These are phyloP conservation scores for Penicillium waksmanii DNA, from an alignment of 495 filamentous ascomycete species.

Conservation along the genomic window DNA sequence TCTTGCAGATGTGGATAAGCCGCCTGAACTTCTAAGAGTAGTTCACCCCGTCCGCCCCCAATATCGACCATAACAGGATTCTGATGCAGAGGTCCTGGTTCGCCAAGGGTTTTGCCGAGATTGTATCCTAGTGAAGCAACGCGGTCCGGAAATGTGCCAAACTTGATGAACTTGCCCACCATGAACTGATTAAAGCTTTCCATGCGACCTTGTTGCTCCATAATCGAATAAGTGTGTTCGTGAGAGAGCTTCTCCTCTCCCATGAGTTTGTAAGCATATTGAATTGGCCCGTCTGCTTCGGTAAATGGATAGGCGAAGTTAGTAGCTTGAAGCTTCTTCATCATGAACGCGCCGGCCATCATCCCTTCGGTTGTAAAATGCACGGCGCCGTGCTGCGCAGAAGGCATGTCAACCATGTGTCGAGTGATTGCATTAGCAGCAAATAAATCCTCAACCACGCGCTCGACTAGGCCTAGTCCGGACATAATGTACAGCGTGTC, in stretches of 20 bases:
- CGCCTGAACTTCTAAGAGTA: constrained; percentile 48
- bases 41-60: constrained; percentile 56
- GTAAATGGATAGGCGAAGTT: constrained; percentile 42
- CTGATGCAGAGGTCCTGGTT: constrained; percentile 8
- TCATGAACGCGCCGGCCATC: constrained; percentile 39
- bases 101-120: constrained; percentile 34
- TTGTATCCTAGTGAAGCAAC: constrained; percentile 35
- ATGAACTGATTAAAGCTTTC: constrained; percentile 48
- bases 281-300: constrained; percentile 37
- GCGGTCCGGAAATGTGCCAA: constrained; percentile 35
- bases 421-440: constrained; percentile 38
- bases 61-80: constrained; percentile 53
- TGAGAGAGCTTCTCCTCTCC: constrained; percentile 33
- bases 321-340: constrained; percentile 38
- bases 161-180: constrained; percentile 43
- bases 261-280: constrained; percentile 40
- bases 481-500: constrained; percentile 44
- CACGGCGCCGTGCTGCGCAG: constrained; percentile 42
- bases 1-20: constrained; percentile 42
- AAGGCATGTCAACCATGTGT: constrained; percentile 39
- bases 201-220: constrained; percentile 43
- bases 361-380: constrained; percentile 46
- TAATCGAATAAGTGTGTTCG: constrained; percentile 43
- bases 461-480: constrained; percentile 38
- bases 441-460: constrained; percentile 31